Base-by-base conservation (phyloP, 2,329 filamentous ascomycete species). In the Teratosphaeria destructans region DNA sequence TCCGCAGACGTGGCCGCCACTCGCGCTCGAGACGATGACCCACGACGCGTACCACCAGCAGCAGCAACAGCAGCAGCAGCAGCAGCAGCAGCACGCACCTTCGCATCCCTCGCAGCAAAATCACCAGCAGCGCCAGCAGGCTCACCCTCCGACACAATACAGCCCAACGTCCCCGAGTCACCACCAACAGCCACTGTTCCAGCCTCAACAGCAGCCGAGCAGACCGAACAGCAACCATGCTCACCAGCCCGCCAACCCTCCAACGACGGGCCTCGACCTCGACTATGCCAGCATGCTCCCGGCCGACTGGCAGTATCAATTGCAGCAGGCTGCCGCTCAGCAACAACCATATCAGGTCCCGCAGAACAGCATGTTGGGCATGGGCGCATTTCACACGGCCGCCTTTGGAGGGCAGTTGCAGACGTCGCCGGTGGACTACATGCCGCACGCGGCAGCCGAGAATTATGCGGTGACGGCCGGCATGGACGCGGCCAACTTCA, bases 381-480 rank as follows among this genome's bases (percentile, higher is more conserved):
- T 74, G 59, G 66, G 66, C 49, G 67, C 72, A 60, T 77, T 74
- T 67, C 69, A 68, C 58, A 64, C 72, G 7, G 60, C 67, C 12
- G 68, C 72, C 3, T 79, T 75, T 61, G 73, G 70, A 57, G 71
- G 67, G 19, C 73, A 73, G 52, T 65, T 80, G 57, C 75, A 78
- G 62, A 68, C 74, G 1, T 79, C 78, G 60, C 76, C 77, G 5
- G 72, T 79, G 56, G 76, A 79, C 59, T 78, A 77, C 67, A 73
- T 79, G 70, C 76, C 77, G 59, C 61, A 63, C 7, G 63, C 64
- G 26, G 71, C 75, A 64, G 67, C 68, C 12, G 75, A 72, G 43
- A 72, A 69, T 49, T 73, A 75, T 65, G 64, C 67, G 23, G 75
- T 74, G 49, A 72, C 73, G 26, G 70, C 76, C 61, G 71, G 72